phyloP scores from a whole-genome alignment of 2,329 filamentous ascomycete genomes.

The Nigrograna mackinnonii region DNA sequence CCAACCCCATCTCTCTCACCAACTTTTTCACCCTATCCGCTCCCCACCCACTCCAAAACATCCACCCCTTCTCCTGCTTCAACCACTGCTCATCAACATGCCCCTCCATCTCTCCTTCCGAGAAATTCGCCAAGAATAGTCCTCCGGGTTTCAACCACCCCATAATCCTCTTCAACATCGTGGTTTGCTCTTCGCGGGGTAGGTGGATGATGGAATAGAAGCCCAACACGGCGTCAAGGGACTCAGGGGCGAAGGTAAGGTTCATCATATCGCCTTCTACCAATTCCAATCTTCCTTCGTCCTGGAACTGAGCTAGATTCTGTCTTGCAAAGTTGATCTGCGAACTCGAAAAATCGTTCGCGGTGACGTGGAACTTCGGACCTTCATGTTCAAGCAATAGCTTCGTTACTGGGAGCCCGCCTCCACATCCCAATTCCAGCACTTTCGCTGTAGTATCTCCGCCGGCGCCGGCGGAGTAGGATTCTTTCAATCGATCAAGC shows the following conservation, averaged over 20 bases:
- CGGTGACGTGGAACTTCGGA: slow-evolving; percentile 35
- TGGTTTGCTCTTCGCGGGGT: slow-evolving; percentile 53
- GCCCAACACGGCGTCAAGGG: slow-evolving; percentile 54
- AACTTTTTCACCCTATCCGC: slow-evolving; percentile 33
- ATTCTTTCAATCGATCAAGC: slow-evolving; percentile 11
- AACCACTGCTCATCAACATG: slow-evolving; percentile 32
- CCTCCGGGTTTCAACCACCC: slow-evolving; percentile 58
- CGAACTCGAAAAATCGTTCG: slow-evolving; percentile 47
- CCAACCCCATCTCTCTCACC: slow-evolving; percentile 29
- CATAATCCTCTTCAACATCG: slow-evolving; percentile 49
- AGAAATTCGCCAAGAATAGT: slow-evolving; percentile 46
- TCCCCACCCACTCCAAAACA: slow-evolving; percentile 49
- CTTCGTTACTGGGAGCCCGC: slow-evolving; percentile 30
- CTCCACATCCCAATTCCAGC: slow-evolving; percentile 34
- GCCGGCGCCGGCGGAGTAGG: background rate
- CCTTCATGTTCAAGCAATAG: slow-evolving; percentile 19
- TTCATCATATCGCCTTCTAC: slow-evolving; percentile 48
- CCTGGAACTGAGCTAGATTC: slow-evolving; percentile 14
- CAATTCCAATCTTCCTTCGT: slow-evolving; percentile 17
- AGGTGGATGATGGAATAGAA: slow-evolving; percentile 62
- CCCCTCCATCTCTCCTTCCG: slow-evolving; percentile 25
- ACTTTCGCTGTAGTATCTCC: slow-evolving; percentile 4
- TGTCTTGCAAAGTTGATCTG: slow-evolving; percentile 42
- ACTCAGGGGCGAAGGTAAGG: slow-evolving; percentile 34
- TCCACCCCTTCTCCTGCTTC: slow-evolving; percentile 32